phyloP scores from a whole-genome alignment of 441 rosid genomes.

The Gossypium armourianum region DNA sequence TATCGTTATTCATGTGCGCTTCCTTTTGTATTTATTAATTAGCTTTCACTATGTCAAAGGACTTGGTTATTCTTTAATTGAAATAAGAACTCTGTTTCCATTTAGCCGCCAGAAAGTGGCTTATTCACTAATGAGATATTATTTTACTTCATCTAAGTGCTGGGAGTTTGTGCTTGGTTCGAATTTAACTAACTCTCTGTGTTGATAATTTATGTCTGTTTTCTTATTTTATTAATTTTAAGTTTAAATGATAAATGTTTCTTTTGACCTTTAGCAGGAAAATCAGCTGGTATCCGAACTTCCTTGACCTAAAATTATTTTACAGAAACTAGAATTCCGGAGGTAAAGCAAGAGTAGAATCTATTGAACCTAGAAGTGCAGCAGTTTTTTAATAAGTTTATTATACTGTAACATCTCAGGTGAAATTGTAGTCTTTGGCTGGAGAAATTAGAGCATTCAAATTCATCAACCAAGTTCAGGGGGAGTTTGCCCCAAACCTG shows the following conservation, averaged over 20 bases:
- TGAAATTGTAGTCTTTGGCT: slow-evolving; percentile 19
- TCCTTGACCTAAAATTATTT: not conserved
- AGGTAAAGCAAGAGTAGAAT: not conserved
- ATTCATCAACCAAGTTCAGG: slow-evolving; percentile 57
- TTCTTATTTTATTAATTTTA: not conserved
- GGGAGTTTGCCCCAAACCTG: slow-evolving; percentile 50
- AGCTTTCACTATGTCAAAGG: not conserved
- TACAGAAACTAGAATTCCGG: not conserved
- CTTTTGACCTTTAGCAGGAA: not conserved
- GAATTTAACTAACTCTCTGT: not conserved
- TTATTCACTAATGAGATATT: not conserved
- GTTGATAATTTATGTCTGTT: not conserved
- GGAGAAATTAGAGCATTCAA: slow-evolving; percentile 21
- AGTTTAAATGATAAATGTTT: not conserved
- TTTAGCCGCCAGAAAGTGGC: not conserved
- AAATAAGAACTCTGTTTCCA: not conserved
- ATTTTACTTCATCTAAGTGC: not conserved
- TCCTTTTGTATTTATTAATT: not conserved
- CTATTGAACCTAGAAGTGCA: not conserved
- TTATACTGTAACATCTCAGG: not conserved
- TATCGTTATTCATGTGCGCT: not conserved
- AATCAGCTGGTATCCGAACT: not conserved
- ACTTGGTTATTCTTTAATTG: not conserved
- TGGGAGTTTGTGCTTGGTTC: not conserved
- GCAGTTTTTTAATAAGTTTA: not conserved